Percentiles rank a stretch among this genome's conserved stretches.
phyloP scores from a whole-genome alignment of 257 asterid genomes.

The Forsythia suspensa region DNA sequence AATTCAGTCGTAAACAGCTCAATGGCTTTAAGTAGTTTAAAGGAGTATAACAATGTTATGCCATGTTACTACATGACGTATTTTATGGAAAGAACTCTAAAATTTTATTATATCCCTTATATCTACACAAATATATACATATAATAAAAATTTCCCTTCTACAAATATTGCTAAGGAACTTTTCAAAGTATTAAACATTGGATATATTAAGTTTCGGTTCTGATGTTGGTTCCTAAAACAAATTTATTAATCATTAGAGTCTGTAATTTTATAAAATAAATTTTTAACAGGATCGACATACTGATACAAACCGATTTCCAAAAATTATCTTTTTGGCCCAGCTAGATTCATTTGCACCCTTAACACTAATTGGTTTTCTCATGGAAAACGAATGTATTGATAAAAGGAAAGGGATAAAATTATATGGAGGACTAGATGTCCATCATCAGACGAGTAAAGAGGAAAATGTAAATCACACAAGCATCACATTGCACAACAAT shows the following conservation, averaged over 20 bases:
- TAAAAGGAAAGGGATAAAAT: background rate
- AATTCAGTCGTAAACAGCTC: background rate
- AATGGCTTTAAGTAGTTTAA: slow-evolving; percentile 2
- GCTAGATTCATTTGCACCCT: background rate
- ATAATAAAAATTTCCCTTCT: background rate
- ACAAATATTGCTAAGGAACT: background rate
- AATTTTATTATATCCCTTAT: background rate
- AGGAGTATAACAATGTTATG: background rate
- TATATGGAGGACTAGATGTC: background rate
- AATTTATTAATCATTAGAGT: background rate
- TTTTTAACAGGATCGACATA: background rate
- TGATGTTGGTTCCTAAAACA: background rate
- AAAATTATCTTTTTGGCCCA: background rate
- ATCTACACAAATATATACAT: background rate
- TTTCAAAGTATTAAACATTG: background rate
- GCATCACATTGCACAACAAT: background rate
- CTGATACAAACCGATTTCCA: background rate
- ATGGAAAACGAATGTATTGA: background rate
- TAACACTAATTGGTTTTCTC: background rate
- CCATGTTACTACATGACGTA: background rate
- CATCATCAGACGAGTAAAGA: background rate
- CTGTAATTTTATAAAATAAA: background rate
- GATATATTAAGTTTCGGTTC: background rate
- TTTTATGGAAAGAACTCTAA: background rate
- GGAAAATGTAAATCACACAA: slow-evolving; percentile 9